Evolutionary conservation across 805 yeast genomes (phyloP), one percentile per base, ranked within the genome.

Genomic region (Brettanomyces naardenensis): DNA sequence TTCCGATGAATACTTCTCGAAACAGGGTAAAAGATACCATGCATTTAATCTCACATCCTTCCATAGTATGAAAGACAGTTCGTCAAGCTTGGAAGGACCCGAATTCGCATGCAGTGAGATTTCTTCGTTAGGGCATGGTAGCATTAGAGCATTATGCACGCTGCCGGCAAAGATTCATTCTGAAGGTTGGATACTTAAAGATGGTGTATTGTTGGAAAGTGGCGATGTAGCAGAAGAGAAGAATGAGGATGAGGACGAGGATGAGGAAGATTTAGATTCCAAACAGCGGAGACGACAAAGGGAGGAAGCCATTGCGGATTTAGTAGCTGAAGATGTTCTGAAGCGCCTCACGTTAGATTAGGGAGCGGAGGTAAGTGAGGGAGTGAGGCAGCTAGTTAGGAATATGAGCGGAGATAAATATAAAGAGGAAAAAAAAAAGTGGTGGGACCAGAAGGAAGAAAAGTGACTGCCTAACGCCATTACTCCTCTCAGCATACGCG

Each of bases 311-410:
- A 48, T 48, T 10, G 53, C 49, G 3, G 47, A 46, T 36, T 36
- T 50, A 7, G 47, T 50, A 14, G 53, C 53, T 21, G 31, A 43
- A 17, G 54, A 50, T 37, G 52, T 51, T 26, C 42, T 51, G 5
- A 47, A 43, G 30, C 40, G 51, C 23, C 35, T 49, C 29, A 7
- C 9, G n/a, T 28, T 13, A 10, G 30, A 28, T 28, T 30, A 43
- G 3, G n/a, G n/a, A n/a, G n/a, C n/a, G n/a, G n/a, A n/a, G n/a
- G n/a, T n/a, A n/a, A n/a, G n/a, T n/a, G n/a, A n/a, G n/a, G n/a
- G n/a, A n/a, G n/a, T n/a, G n/a, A n/a, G n/a, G n/a, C n/a, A n/a
- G n/a, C n/a, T n/a, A n/a, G n/a, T n/a, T n/a, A n/a, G n/a, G n/a
- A n/a, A n/a, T n/a, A n/a, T n/a, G n/a, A n/a, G n/a, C n/a, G n/a